These are phyloP conservation scores for Monosporascus sp. DNA, from an alignment of 2,329 filamentous ascomycete genomes.

Conservation along the genomic window DNA sequence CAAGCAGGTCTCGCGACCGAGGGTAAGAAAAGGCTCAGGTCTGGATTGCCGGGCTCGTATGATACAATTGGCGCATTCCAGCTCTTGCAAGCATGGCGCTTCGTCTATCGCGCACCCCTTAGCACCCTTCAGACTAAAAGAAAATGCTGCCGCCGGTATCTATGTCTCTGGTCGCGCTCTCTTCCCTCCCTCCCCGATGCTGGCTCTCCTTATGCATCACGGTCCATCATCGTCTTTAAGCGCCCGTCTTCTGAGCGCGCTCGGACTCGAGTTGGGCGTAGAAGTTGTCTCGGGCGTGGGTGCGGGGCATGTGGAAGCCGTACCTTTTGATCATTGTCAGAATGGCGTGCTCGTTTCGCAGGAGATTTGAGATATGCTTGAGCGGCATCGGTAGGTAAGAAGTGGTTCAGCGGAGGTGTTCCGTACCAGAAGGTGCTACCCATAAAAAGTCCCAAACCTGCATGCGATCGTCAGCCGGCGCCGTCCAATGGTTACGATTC, in stretches of 20 bases:
- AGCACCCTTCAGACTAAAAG: slow-evolving; percentile 4
- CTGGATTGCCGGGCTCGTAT: slow-evolving; percentile 17
- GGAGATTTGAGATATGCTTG: neutral
- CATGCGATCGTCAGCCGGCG: slow-evolving; percentile 27
- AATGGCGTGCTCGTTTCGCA: slow-evolving; percentile 1
- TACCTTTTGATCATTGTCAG: slow-evolving; percentile 39
- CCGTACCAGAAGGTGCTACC: slow-evolving; percentile 55
- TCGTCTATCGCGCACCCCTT: slow-evolving; percentile 12
- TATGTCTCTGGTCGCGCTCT: neutral
- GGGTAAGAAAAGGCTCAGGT: slow-evolving; percentile 8
- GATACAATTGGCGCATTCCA: slow-evolving; percentile 17
- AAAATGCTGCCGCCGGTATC: neutral
- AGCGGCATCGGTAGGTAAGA: neutral
- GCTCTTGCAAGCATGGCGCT: slow-evolving; percentile 10
- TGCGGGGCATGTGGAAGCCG: slow-evolving; percentile 58
- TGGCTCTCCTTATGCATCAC: neutral
- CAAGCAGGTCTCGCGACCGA: too few relatives aligned
- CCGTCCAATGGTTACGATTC: neutral
- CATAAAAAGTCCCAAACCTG: slow-evolving; percentile 50
- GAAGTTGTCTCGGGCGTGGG: slow-evolving; percentile 51
- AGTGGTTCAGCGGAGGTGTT: neutral
- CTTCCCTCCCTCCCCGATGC: neutral
- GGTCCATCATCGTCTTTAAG: slow-evolving; percentile 4
- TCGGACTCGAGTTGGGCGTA: slow-evolving; percentile 55
- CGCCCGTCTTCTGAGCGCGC: slow-evolving; percentile 36